Evolutionary conservation across 768 basidiomycete genomes (phyloP).

Genomic region (Lactarius tabidus): DNA sequence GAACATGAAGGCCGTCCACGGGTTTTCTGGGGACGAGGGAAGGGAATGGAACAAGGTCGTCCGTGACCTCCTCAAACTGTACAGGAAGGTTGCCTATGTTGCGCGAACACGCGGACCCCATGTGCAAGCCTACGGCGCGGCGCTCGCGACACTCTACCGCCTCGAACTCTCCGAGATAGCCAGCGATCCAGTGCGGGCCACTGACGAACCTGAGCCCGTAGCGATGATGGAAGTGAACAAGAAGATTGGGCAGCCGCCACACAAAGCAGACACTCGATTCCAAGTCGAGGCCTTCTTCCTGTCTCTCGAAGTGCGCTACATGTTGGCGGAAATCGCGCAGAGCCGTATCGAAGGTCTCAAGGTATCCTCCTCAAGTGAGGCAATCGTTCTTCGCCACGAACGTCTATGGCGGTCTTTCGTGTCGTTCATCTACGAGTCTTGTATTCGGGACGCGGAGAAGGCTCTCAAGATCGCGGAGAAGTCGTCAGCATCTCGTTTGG

Average conservation of each 20-base stretch:
- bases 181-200: conserved; percentile 24
- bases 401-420: conserved; percentile 27
- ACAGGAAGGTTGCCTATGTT: conserved; percentile 29
- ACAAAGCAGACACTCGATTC: conserved; percentile 36
- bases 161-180: conserved; percentile 30
- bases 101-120: conserved; percentile 33
- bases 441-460: conserved; percentile 29
- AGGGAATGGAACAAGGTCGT: conserved; percentile 29
- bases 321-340: conserved; percentile 33
- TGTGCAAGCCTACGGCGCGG: conserved; percentile 34
- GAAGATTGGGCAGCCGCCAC: conserved; percentile 35
- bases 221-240: conserved; percentile 31
- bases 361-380: background rate
- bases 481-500: conserved; percentile 32
- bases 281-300: conserved; percentile 35
- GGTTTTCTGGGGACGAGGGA: conserved; percentile 25
- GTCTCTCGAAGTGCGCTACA: conserved; percentile 35
- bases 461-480: conserved; percentile 26
- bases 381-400: conserved; percentile 15
- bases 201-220: conserved; percentile 29
- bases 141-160: conserved; percentile 33
- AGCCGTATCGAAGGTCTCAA: conserved; percentile 26
- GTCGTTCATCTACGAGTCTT: conserved; percentile 30
- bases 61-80: conserved; percentile 26
- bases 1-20: conserved; percentile 26